These are phyloP conservation scores for Tetradesmus obliquus DNA, from an alignment of 139 green algal genomes.

Conservation along the genomic window DNA sequence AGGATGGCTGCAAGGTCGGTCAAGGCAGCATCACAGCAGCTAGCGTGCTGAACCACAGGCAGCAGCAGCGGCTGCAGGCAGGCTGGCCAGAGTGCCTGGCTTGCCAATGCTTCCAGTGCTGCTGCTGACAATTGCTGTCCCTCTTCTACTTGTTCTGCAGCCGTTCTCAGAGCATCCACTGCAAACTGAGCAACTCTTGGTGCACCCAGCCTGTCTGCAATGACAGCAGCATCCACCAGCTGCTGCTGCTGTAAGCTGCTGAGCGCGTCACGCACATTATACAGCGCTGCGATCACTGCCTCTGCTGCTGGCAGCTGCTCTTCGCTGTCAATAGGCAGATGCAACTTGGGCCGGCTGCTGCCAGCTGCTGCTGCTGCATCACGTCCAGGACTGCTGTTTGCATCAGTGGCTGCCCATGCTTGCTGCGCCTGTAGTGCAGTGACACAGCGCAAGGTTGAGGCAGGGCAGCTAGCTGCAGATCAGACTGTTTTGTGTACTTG, in stretches of 20 bases:
- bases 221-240: not conserved
- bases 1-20: not conserved
- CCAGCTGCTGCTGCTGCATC: not conserved
- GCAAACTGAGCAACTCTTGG: not conserved
- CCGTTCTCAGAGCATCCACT: not conserved
- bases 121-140: not conserved
- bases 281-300: constrained; percentile 6
- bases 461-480: not conserved
- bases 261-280: not conserved
- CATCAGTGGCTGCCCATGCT: not conserved
- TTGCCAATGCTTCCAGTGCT: not conserved
- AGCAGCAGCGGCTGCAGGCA: constrained; percentile 14
- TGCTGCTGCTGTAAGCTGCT: not conserved
- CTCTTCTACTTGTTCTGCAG: not conserved
- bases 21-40: not conserved
- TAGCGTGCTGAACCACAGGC: not conserved
- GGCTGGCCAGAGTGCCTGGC: not conserved
- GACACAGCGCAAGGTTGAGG: not conserved
- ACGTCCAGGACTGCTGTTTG: not conserved
- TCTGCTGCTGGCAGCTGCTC: constrained; percentile 9
- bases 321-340: not conserved
- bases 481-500: not conserved
- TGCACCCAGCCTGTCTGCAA: not conserved
- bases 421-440: not conserved
- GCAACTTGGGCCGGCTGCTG: not conserved